phyloP scores from a whole-genome alignment of 1,284 basidiomycete genomes.

The Austropuccinia psidii region DNA sequence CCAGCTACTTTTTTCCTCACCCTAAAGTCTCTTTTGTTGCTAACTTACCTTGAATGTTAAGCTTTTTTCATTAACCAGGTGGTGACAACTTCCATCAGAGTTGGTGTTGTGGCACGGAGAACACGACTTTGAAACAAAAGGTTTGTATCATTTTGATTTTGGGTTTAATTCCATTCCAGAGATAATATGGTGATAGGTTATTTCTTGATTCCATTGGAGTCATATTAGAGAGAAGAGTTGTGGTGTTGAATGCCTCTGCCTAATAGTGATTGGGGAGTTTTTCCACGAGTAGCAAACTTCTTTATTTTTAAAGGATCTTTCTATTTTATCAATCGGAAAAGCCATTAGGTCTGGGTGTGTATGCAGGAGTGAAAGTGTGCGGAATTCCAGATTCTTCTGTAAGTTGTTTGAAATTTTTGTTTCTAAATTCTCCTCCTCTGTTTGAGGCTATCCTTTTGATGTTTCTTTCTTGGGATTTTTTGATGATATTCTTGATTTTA shows the following conservation, averaged over 20 bases:
- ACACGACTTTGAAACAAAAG: no score
- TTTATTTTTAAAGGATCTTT: background rate
- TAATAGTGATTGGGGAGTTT: background rate
- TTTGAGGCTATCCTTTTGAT: background rate
- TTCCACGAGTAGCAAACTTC: background rate
- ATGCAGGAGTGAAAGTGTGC: background rate
- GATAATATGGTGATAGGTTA: background rate
- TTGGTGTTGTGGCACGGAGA: background rate
- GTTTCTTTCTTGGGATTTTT: background rate
- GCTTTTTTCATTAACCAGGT: background rate
- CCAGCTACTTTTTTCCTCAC: no score
- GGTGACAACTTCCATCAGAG: background rate
- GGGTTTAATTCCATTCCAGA: background rate
- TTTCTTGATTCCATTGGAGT: background rate
- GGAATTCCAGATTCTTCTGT: background rate
- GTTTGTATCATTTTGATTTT: background rate
- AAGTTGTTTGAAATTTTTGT: background rate
- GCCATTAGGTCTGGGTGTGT: background rate
- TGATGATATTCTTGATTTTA: background rate
- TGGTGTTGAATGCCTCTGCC: background rate
- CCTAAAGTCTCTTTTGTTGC: no score
- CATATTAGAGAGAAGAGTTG: background rate
- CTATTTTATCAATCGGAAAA: background rate
- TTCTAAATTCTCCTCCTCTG: background rate
- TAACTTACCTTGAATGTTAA: no score